Evolutionary conservation across 169 alveolate species (phyloP), one percentile per base, ranked within the genome.

Genomic region (Cryptosporidium ubiquitum): DNA sequence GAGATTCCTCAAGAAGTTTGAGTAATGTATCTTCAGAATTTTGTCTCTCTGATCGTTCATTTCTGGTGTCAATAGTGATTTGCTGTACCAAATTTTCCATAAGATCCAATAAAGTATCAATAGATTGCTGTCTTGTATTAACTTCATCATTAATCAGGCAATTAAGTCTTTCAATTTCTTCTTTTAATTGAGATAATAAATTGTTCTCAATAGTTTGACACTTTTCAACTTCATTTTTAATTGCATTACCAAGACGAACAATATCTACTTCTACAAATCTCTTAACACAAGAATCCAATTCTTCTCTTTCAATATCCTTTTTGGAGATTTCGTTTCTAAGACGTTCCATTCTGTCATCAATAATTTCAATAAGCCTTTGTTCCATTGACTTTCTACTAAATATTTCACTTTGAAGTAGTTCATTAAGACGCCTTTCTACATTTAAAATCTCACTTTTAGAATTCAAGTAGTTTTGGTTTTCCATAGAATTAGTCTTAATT

Each of bases 61-160:
- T 39, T 42, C 66, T 58, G 18, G 89, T 44, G 39, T 79, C 89
- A 26, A 79, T 18, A 39, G 89, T 66, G 40, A 79, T 79, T 79
- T 66, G 71, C 26, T 79, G 89, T n/a, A 79, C 89, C 42, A 79
- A 47, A 61, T 79, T 79, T 47, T 79, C 89, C 74, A 79, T 79
- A 35, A 79, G 55, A 35, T 79, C 89, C 23, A 79, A 42, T 35
- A 79, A 29, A 14, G 89, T 69, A 29, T 79, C 89, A 29, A 79
- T 79, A 29, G 89, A 79, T n/a, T 79, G 89, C 23, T 79, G 89
- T 40, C 89, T 79, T 12, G 89, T 33, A 4, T 60, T 66, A 58
- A 79, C 75, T 37, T 79, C 89, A 3, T 79, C 89, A 14, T 79
- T 64, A 29, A 79, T 60, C 20, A 79, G 3, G 26, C 12, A 23